Evolutionary conservation across 2,329 filamentous ascomycete genomes (phyloP), one percentile per base, ranked within the genome.

Genomic region (Tolypocladium album): DNA sequence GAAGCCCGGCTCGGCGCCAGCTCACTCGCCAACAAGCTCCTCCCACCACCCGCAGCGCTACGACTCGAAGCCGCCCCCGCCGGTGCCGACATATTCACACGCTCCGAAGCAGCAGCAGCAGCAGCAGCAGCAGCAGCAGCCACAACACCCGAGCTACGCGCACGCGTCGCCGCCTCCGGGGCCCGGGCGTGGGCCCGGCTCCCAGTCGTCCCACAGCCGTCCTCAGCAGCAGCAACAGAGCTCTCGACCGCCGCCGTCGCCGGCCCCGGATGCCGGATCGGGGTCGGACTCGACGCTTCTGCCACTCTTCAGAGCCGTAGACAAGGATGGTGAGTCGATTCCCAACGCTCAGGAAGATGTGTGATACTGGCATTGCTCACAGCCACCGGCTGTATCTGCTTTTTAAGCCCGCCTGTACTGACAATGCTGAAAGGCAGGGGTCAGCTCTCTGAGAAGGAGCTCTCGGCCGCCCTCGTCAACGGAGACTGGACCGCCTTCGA

Each of bases 401-500:
- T 0, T 8, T 0, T 20, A 31, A 6, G 24, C 17, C 3, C 17
- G n/a, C 50, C 13, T 22, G 8, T 36, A 52, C 47, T 59, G 24
- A 50, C 8, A n/a, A 53, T 22, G n/a, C 27, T 57, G n/a, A 24
- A 56, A 31, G 24, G 86, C 60, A 91, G 83, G 58, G 92, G 93
- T 24, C 86, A 92, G 64, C 82, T 99, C 55, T 92, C 89, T 2
- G 92, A 96, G 75, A 81, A 82, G 58, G 93, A 97, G 74, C 86
- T 99, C 50, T 88, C 90, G 12, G 88, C 89, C 1, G 94, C 94
- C 24, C 85, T 99, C 7, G 92, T 97, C 61, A 99, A 99, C 71
- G 93, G 92, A 59, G 94, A 99, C 79, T 97, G 90, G 85, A 90
- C 90, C 1, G 85, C 91, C 5, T 99, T 99, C 73, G 92, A 99